Base-by-base conservation (phyloP, 495 filamentous ascomycete species). In the Parachaetomium inaequale region DNA sequence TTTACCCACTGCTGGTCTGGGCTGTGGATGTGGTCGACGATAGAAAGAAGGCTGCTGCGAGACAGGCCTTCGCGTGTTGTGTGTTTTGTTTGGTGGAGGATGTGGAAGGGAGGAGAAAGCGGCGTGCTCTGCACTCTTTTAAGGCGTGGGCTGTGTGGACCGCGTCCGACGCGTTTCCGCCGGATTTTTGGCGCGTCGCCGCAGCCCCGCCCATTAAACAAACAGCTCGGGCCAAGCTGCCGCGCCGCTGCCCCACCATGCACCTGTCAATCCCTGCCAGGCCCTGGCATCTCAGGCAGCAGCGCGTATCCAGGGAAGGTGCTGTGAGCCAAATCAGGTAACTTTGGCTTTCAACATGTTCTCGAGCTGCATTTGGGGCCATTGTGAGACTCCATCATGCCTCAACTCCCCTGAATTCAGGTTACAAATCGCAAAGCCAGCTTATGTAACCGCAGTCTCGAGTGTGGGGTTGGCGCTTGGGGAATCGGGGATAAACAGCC, bases 141-240 rank as follows among this genome's bases (percentile, higher is more conserved):
- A 66, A 55, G 64, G 28, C 14, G 58, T 23, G 34, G 50, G 52
- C 29, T 34, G 58, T 62, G 63, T 62, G 64, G 64, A 66, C 38
- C 64, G 64, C 64, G 64, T 63, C 51, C 6, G 49, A 66, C 58
- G 58, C 63, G 64, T 58, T n/a, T 23, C 42, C 40, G 32, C 29
- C 55, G 59, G 56, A 59, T 42, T 62, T 66, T 61, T 59, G 60
- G 59, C 64, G 64, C 55, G 59, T 63, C 59, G 50, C 40, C 21
- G 34, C 47, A 55, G 54, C 64, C 63, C 64, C 58, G 58, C 55
- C 64, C 51, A 63, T 66, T 63, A 66, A 66, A 66, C 60, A 62
- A 66, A 58, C 63, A 51, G 59, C 56, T 32, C 10, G 59, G 55
- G 38, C 59, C 54, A 38, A 1, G n/a, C 6, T 15, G 25, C 25